phyloP scores from a whole-genome alignment of 2,329 filamentous ascomycete genomes.

The Talaromyces albobiverticillius region DNA sequence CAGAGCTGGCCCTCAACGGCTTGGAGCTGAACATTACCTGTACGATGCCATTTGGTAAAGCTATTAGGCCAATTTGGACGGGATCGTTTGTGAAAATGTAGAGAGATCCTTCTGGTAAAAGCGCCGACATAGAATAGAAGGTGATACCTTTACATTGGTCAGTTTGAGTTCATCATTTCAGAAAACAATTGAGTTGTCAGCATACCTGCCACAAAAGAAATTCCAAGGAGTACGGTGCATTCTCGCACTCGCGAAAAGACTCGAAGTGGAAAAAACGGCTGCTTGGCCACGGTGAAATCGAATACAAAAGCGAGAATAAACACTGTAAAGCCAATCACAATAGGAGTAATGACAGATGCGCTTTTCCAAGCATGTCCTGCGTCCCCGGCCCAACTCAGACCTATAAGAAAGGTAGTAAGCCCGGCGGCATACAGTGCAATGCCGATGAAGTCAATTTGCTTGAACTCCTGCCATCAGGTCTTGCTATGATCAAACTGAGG shows the following conservation, averaged over 20 bases:
- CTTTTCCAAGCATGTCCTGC: too few relatives aligned
- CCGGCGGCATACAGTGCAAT: neutral
- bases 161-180: too few relatives aligned
- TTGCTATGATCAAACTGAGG: neutral
- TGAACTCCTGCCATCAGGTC: conserved; percentile 1
- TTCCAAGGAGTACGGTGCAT: neutral
- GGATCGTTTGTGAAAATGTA: neutral
- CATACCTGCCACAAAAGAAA: neutral
- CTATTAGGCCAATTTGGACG: neutral
- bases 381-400: too few relatives aligned
- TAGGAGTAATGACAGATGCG: neutral
- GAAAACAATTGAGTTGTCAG: neutral
- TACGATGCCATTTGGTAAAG: neutral
- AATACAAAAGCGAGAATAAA: neutral
- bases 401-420: neutral
- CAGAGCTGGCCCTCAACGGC: too few relatives aligned
- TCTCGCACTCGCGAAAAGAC: neutral
- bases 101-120: neutral
- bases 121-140: neutral
- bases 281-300: neutral
- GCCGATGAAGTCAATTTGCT: neutral
- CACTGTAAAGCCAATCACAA: neutral
- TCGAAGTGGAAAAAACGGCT: neutral
- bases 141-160: too few relatives aligned
- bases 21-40: too few relatives aligned